Base-by-base conservation (phyloP, 257 asterid genomes). In the Ligustrum vulgare region DNA sequence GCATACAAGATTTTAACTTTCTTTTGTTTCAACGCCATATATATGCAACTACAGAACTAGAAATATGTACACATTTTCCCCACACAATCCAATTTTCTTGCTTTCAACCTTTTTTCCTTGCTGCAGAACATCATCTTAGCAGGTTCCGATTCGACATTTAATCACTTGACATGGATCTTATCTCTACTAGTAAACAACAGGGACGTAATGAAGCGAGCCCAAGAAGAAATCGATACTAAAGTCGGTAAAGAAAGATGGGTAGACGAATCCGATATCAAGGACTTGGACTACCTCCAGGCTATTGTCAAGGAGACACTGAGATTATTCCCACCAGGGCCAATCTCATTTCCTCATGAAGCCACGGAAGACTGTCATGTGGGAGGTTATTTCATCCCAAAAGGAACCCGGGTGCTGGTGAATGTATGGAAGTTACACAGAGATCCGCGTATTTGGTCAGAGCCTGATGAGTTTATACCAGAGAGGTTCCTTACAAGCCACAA, bases 341-440 rank as follows among this genome's bases (percentile, higher is more conserved):
- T 88, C 3, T 72, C 88, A 7, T 70, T 81, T 4, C 93, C 90
- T 0, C 88, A 83, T 45, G 71, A 79, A 77, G 80, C 89, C 20
- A 35, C 7, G 13, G 76, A 87, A 35, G 87, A 87, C 70, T 88
- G 88, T 11, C 22, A n/a, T 0, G 69, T 90, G 1, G 32, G 75
- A 1, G 91, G 88, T 45, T 89, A 76, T 43, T 45, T 35, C 23
- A 43, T 87, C 20, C 83, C 79, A 4, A 86, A 81, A 69, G 87
- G 83, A 15, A 80, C 95, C 4, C 72, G 84, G 1, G 35, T 86
- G 70, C 39, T 86, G 11, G 79, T 77, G 5, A 89, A 89, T 16
- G 25, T 82, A 11, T 79, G 87, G 88, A 89, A 89, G 75, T 58
- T 89, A 47, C 95, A 89, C 34, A 71, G 94, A 1, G 89, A 88